These are phyloP conservation scores for Pestalotiopsis sp. DNA, from an alignment of 2,329 filamentous ascomycete species.

Conservation along the genomic window DNA sequence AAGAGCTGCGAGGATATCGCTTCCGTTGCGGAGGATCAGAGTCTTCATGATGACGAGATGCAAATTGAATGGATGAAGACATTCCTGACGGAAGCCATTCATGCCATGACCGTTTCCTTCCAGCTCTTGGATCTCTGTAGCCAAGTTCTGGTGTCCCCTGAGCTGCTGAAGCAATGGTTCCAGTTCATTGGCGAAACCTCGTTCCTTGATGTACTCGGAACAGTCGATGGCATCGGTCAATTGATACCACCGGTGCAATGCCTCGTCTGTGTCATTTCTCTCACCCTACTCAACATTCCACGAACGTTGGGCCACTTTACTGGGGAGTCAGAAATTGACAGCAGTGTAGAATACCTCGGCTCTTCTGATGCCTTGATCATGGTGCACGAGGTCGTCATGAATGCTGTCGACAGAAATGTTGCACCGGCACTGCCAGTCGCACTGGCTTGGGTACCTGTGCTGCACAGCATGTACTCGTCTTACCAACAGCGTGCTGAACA, in stretches of 20 bases:
- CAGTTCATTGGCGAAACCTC: conserved; percentile 66
- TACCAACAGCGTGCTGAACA: conserved; percentile 64
- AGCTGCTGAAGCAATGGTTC: conserved; percentile 72
- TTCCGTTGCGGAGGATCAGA: conserved; percentile 51
- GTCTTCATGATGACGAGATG: conserved; percentile 25
- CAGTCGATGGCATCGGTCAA: conserved; percentile 30
- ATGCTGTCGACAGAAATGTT: conserved; percentile 57
- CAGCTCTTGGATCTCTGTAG: conserved; percentile 64
- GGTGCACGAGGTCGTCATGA: conserved; percentile 71
- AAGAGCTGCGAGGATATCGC: conserved; percentile 50
- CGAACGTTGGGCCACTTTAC: conserved; percentile 58
- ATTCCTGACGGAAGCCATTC: conserved; percentile 64
- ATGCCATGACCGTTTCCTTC: conserved; percentile 74
- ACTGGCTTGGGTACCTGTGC: conserved; percentile 79
- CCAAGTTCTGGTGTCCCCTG: conserved; percentile 56
- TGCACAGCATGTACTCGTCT: conserved; percentile 67
- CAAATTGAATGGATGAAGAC: conserved; percentile 31
- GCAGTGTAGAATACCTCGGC: conserved; percentile 61
- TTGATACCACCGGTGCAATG: conserved; percentile 68
- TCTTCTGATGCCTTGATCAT: conserved; percentile 70
- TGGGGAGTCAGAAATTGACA: conserved; percentile 46
- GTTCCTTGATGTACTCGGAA: conserved; percentile 69
- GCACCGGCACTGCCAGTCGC: conserved; percentile 71
- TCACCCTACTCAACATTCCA: conserved; percentile 70
- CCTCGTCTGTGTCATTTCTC: conserved; percentile 69